These are phyloP conservation scores for Lichina pygmaea DNA, from an alignment of 495 filamentous ascomycete species.

Conservation along the genomic window DNA sequence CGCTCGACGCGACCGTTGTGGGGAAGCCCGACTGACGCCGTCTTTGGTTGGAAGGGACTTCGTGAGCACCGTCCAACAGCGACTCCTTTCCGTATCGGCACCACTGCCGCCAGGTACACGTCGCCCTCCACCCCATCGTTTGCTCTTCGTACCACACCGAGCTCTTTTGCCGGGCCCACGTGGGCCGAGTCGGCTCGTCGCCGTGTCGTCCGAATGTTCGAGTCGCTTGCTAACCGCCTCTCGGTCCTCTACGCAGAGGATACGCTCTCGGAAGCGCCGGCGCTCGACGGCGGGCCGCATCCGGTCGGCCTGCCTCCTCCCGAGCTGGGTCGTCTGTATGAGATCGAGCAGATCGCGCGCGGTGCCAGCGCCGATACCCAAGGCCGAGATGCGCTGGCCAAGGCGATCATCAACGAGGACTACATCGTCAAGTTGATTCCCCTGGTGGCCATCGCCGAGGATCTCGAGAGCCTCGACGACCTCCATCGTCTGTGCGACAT, in stretches of 20 bases:
- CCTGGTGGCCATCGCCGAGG: conserved; percentile 62
- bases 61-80: conserved; percentile 58
- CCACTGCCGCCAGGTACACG: conserved; percentile 15
- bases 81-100: conserved; percentile 23
- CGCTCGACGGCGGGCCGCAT: conserved; percentile 34
- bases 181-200: too few species aligned
- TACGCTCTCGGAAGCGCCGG: conserved; percentile 56
- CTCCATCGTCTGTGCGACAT: conserved; percentile 87
- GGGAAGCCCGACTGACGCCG: not conserved
- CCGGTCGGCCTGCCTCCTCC: conserved; percentile 51
- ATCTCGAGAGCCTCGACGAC: conserved; percentile 62
- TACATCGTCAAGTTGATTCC: conserved; percentile 77
- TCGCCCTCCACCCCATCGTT: not conserved
- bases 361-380: conserved; percentile 39
- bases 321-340: conserved; percentile 49
- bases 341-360: conserved; percentile 63
- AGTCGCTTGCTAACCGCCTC: not conserved
- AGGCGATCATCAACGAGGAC: conserved; percentile 57
- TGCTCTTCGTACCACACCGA: not conserved
- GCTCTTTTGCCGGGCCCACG: not conserved
- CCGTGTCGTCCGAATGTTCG: not conserved
- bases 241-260: conserved; percentile 30
- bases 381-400: conserved; percentile 71
- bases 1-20: too few species aligned
- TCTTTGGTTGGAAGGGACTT: conserved; percentile 41